Percentiles rank a stretch among this genome's conserved stretches.
phyloP scores from a whole-genome alignment of 129 eudicot species.

The Centaurea solstitialis region DNA sequence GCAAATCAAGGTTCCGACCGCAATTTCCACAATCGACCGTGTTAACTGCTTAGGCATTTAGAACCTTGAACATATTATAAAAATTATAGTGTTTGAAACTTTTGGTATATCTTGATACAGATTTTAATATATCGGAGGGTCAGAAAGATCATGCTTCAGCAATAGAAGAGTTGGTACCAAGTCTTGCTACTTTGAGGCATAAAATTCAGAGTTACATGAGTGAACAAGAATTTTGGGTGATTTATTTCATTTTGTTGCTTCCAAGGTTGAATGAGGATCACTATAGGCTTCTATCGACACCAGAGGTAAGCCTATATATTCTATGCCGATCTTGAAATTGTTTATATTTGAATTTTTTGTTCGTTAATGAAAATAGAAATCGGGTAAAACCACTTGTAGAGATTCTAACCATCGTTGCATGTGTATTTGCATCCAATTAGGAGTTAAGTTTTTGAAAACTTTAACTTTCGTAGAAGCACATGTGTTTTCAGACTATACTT shows the following conservation, averaged over 20 bases:
- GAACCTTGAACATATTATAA: too few species aligned
- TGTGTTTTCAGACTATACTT: too few species aligned
- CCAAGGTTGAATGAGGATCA: conserved; percentile 65
- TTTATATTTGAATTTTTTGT: not conserved
- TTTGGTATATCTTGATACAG: conserved; percentile 40
- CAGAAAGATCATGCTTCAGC: conserved; percentile 63
- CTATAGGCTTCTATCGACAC: conserved; percentile 50
- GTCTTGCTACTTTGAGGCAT: conserved; percentile 52
- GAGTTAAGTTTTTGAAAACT: not conserved
- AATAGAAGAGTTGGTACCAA: conserved; percentile 64
- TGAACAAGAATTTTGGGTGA: conserved; percentile 69
- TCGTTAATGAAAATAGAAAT: not conserved
- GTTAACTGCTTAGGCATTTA: too few species aligned
- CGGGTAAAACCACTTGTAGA: too few species aligned
- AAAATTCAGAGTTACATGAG: conserved; percentile 36
- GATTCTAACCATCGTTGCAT: not conserved
- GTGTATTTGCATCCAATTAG: not conserved
- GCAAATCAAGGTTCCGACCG: too few species aligned
- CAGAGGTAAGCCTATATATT: conserved; percentile 48
- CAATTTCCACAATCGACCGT: too few species aligned
- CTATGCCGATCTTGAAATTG: not conserved
- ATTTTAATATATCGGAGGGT: conserved; percentile 47
- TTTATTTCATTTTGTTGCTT: conserved; percentile 67
- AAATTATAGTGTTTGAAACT: not conserved
- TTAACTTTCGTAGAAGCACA: too few species aligned